Base-by-base conservation (phyloP, 192 early-diverging fungal genomes). In the Coemansia sp. region DNA sequence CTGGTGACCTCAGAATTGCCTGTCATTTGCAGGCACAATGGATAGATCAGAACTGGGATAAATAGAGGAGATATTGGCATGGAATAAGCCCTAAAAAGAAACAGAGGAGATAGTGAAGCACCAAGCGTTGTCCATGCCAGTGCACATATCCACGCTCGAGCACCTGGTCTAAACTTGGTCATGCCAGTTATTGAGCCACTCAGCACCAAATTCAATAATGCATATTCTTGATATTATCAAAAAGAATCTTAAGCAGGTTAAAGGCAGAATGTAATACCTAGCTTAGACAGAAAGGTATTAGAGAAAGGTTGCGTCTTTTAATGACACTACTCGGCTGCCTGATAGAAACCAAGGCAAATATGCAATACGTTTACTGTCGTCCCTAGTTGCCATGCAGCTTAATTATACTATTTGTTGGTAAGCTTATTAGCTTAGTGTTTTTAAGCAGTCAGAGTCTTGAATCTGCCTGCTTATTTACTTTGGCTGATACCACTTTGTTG, bases 31-130 rank as follows among this genome's bases (percentile, higher is more conserved):
- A 52, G 75, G 49, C 74, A 81, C 29, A 82, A 36, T 13, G 75
- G 79, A 40, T 82, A 82, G 6, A 77, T 54, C 16, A 77, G 67
- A 11, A 77, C 79, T 9, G 79, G 79, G 31, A 82, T 70, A 38
- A 82, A 67, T 33, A 82, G 60, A 10, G 79, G 79, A 5, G 74
- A 77, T 10, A 74, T 52, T 7, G 79, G 79, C 75, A 82, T 77
- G 34, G 71, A 71, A 57, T 82, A 82, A 10, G 79, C 72, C 5
- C 79, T 71, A 63, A 77, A 82, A 3, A 82, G 70, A 57, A 82
- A 82, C 11, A 82, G 72, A 6, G 79, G 79, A 16, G 79, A 73
- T 24, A 82, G 66, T 12, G 72, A 24, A 1, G 80, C 80, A 27
- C 68, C 67, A 16, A 72, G 52, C 22, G 75, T 67, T 1, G 75